Conservation (phyloP, 1,139 yeast species). For the Candida pseudocylindracea region DNA sequence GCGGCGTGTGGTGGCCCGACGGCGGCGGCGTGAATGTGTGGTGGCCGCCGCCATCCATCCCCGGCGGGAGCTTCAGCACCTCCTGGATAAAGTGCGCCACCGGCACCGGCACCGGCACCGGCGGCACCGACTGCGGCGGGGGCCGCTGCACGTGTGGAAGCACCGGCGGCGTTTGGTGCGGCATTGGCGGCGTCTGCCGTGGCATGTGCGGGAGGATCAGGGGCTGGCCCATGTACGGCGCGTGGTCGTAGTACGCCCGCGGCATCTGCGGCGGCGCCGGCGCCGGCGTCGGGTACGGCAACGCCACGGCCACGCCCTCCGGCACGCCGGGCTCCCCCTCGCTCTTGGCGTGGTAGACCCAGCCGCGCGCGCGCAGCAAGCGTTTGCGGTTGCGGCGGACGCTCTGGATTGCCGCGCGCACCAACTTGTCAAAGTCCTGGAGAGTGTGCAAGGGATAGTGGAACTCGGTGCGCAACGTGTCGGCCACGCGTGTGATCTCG, state of each 20-base stretch:
- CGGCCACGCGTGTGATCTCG: slow-evolving; percentile 58
- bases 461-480: slow-evolving; percentile 52
- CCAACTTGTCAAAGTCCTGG: slow-evolving; percentile 69
- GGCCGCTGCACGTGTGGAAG: no score
- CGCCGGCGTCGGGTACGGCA: neutral
- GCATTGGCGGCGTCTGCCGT: no score
- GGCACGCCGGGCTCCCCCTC: neutral
- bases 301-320: neutral
- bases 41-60: no score
- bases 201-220: neutral
- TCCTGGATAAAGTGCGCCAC: no score
- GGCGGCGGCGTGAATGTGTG: no score
- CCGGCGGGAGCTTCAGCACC: no score
- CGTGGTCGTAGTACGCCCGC: neutral
- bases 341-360: neutral
- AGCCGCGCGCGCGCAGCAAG: slow-evolving; percentile 2
- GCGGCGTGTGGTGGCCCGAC: slow-evolving; percentile 5
- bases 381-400: slow-evolving; percentile 23
- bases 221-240: neutral
- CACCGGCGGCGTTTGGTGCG: no score
- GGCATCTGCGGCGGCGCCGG: neutral
- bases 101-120: no score
- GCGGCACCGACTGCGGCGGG: no score
- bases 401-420: slow-evolving; percentile 75
- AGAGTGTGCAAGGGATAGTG: slow-evolving; percentile 34